phyloP scores from a whole-genome alignment of 768 basidiomycete species.

The Pulveroboletus sp. region DNA sequence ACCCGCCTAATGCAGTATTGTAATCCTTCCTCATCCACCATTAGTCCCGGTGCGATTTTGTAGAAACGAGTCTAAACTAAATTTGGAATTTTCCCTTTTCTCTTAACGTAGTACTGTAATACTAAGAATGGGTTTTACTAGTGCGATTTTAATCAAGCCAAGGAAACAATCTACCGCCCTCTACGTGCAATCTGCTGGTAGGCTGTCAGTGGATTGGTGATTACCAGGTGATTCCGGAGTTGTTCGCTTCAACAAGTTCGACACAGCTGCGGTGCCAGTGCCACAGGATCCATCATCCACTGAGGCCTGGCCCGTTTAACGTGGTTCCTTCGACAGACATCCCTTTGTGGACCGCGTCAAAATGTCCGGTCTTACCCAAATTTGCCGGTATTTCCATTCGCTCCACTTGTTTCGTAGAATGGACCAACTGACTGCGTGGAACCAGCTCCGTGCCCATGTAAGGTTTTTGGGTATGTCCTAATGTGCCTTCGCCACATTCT shows the following conservation, averaged over 20 bases:
- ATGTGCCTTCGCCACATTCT: not conserved
- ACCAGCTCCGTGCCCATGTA: not conserved
- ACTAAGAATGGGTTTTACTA: too few species aligned
- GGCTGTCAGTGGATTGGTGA: not conserved
- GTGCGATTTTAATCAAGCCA: too few species aligned
- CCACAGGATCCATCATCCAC: slow-evolving; percentile 4
- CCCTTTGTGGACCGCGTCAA: not conserved
- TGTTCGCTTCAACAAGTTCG: not conserved
- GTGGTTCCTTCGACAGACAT: not conserved
- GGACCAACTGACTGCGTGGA: not conserved
- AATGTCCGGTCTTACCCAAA: not conserved
- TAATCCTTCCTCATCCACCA: too few species aligned
- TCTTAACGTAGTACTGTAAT: too few species aligned
- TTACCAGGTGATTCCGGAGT: not conserved
- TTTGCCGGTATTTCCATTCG: not conserved
- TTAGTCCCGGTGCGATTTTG: too few species aligned
- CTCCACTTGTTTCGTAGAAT: not conserved
- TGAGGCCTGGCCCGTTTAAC: not conserved
- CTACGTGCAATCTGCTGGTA: too few species aligned
- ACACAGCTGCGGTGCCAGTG: not conserved
- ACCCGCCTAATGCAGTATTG: too few species aligned
- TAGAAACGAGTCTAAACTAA: too few species aligned
- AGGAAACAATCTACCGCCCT: too few species aligned
- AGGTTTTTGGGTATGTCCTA: not conserved
- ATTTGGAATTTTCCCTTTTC: too few species aligned